Percentiles rank a stretch among this genome's conserved stretches.
phyloP scores from a whole-genome alignment of 345 rosid species.

The Conringia planisiliqua region DNA sequence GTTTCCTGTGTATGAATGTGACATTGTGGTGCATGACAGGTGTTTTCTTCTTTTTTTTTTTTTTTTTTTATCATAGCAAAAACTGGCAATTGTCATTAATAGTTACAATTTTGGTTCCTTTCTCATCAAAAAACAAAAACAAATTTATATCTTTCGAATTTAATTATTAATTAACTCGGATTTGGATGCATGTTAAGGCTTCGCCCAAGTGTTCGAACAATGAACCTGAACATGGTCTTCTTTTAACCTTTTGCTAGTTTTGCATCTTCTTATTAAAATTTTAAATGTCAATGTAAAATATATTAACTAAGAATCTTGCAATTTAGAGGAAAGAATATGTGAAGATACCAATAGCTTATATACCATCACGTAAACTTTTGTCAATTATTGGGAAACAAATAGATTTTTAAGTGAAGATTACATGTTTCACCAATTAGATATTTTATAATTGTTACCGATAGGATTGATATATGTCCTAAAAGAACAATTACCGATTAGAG shows the following conservation, averaged over 20 bases:
- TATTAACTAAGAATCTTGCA: neutral
- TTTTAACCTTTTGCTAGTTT: slow-evolving; percentile 19
- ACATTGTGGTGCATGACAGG: slow-evolving; percentile 38
- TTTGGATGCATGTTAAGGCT: slow-evolving; percentile 19
- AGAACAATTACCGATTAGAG: neutral
- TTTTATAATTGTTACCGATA: neutral
- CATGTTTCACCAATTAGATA: neutral
- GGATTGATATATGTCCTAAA: neutral
- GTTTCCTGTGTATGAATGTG: slow-evolving; percentile 34
- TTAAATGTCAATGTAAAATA: neutral
- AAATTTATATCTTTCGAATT: neutral
- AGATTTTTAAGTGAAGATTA: neutral
- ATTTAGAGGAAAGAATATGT: neutral
- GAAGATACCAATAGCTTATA: neutral
- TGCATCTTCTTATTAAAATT: neutral
- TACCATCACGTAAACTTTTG: neutral
- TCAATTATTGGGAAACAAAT: neutral
- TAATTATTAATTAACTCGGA: neutral
- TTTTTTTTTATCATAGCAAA: neutral
- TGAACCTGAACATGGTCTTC: slow-evolving; percentile 31
- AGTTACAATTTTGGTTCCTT: slow-evolving; percentile 14
- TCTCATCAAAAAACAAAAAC: neutral
- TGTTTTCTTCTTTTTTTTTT: slow-evolving; percentile 19
- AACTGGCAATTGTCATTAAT: slow-evolving; percentile 5
- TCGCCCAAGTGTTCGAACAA: slow-evolving; percentile 24